Percentiles rank a stretch among this genome's conserved stretches.
phyloP scores from a whole-genome alignment of 352 stramenopile species.

The Globisporangium carolinianum region DNA sequence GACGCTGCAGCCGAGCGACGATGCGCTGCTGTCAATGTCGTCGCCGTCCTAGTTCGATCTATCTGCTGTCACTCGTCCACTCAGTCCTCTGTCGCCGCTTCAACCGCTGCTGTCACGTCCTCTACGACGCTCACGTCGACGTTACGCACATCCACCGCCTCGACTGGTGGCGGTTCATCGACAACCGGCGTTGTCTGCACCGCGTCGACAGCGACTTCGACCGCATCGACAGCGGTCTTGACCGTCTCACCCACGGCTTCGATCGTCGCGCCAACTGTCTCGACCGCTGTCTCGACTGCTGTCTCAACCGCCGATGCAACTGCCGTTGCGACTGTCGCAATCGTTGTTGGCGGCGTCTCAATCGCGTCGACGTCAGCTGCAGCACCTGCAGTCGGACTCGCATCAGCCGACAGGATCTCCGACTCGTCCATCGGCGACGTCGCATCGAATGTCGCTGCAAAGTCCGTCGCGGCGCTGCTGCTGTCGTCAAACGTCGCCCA shows the following conservation, averaged over 20 bases:
- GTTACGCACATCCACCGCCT: conserved; percentile 12
- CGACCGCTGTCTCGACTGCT: neutral
- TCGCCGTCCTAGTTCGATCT: conserved; percentile 10
- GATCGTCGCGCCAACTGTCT: neutral
- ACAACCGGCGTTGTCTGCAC: conserved; percentile 1
- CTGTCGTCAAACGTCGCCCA: conserved; percentile 66
- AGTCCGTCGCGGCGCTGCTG: conserved; percentile 18
- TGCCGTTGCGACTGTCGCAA: neutral
- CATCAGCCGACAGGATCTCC: conserved; percentile 18
- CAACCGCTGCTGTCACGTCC: neutral
- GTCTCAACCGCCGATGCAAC: too few relatives aligned
- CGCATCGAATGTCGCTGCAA: conserved; percentile 50
- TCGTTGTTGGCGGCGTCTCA: conserved; percentile 17
- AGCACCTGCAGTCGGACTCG: too few relatives aligned
- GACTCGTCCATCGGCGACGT: conserved; percentile 42
- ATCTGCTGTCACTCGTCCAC: neutral
- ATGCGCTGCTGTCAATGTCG: neutral
- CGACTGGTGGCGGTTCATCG: neutral
- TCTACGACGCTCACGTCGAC: conserved; percentile 10
- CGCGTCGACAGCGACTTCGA: conserved; percentile 10
- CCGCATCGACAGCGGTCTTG: conserved; percentile 10
- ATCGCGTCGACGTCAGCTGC: conserved; percentile 5
- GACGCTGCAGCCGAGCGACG: too few relatives aligned
- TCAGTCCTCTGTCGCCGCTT: conserved; percentile 12
- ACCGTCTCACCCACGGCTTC: conserved; percentile 11